Conservation (phyloP, 83 land plant genomes). For the Picea abies region DNA sequence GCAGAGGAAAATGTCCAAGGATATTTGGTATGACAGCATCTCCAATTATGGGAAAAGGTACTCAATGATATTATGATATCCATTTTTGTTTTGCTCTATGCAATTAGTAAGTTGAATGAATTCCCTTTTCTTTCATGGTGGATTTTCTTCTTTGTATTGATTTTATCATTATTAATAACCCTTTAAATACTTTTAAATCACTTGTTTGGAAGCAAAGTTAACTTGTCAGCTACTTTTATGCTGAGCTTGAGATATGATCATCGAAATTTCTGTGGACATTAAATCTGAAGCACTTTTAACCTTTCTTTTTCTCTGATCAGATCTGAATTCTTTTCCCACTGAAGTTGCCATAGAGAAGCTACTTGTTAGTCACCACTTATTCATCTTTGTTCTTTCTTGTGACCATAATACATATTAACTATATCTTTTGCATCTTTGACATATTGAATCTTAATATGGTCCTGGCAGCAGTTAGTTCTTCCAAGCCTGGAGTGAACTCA, state of each 20-base stretch:
- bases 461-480: neutral
- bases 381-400: neutral
- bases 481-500: neutral
- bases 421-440: too few species aligned
- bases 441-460: too few species aligned
- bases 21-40: slow-evolving; percentile 99
- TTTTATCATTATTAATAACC: neutral
- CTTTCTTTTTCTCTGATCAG: neutral
- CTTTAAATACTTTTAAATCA: neutral
- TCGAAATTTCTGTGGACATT: too few species aligned
- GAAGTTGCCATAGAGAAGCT: neutral
- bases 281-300: too few species aligned
- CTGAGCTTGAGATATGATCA: neutral
- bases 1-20: slow-evolving; percentile 48
- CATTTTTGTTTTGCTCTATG: slow-evolving; percentile 1
- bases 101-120: neutral
- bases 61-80: neutral
- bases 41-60: slow-evolving; percentile 93
- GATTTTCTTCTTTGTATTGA: slow-evolving; percentile 12
- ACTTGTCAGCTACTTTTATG: neutral
- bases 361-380: neutral
- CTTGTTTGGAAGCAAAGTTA: neutral
- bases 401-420: neutral
- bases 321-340: neutral
- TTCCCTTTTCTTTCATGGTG: neutral